These are phyloP conservation scores for Diaporthe nobilis DNA, from an alignment of 2,329 filamentous ascomycete species.

Conservation along the genomic window DNA sequence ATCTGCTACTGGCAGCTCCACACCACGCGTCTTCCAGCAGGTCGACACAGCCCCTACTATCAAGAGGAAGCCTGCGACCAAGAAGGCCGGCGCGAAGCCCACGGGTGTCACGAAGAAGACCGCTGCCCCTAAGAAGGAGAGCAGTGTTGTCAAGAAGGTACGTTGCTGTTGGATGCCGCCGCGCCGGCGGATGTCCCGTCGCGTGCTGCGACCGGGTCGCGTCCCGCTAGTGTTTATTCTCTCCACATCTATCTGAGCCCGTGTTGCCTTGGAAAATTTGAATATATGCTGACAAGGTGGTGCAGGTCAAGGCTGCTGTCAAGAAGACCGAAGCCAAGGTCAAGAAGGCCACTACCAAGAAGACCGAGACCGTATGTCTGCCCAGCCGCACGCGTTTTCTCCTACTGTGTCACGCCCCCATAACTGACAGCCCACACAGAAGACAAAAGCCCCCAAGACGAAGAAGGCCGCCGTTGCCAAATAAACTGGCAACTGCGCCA, in stretches of 20 bases:
- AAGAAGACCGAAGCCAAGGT: slow-evolving; percentile 49
- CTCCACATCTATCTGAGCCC: not conserved
- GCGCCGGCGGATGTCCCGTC: not conserved
- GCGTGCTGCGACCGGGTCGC: not conserved
- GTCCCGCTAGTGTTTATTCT: not conserved
- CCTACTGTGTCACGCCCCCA: not conserved
- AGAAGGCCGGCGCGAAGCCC: slow-evolving; percentile 49
- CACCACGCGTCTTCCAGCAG: slow-evolving; percentile 65
- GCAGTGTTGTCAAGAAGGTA: slow-evolving; percentile 51
- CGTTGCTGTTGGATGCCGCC: slow-evolving; percentile 14
- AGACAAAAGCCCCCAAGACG: slow-evolving; percentile 51
- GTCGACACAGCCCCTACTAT: slow-evolving; percentile 63
- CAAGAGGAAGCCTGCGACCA: slow-evolving; percentile 54
- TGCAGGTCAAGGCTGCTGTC: slow-evolving; percentile 50
- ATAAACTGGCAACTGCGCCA: slow-evolving; percentile 30
- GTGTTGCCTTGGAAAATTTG: not conserved
- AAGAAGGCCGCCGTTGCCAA: slow-evolving; percentile 47
- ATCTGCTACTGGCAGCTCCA: slow-evolving; percentile 66
- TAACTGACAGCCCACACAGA: slow-evolving; percentile 38
- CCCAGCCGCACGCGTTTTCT: not conserved
- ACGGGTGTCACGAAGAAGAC: slow-evolving; percentile 56
- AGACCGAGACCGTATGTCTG: slow-evolving; percentile 43
- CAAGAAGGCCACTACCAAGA: slow-evolving; percentile 44
- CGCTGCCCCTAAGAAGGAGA: slow-evolving; percentile 53
- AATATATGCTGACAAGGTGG: not conserved